Conservation (phyloP, 179 eudicot species). For the Corrigiola litoralis region DNA sequence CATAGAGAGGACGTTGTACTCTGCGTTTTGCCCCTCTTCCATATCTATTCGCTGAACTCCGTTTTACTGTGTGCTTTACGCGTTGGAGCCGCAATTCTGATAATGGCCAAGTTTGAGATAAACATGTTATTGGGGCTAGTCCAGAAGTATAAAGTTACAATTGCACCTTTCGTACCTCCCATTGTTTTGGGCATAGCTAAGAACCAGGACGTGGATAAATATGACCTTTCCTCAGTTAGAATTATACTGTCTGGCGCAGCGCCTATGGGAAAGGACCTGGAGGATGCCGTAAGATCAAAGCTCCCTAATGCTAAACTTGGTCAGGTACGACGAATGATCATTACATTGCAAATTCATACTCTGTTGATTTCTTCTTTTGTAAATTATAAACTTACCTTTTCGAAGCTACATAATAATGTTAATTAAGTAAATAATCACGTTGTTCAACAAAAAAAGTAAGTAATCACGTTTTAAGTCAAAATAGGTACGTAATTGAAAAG, state of each 20-base stretch:
- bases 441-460: no score
- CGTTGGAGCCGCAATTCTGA: slow-evolving; percentile 70
- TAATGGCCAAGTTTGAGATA: slow-evolving; percentile 84
- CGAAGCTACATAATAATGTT: no score
- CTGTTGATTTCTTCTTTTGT: no score
- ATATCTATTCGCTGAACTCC: slow-evolving; percentile 77
- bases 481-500: no score
- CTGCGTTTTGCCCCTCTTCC: slow-evolving; percentile 81
- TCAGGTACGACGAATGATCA: slow-evolving; percentile 45
- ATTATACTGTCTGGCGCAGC: slow-evolving; percentile 89
- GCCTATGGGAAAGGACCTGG: slow-evolving; percentile 88
- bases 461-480: no score
- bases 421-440: no score
- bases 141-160: slow-evolving; percentile 67
- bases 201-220: slow-evolving; percentile 47
- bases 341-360: not conserved
- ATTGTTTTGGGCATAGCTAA: slow-evolving; percentile 74
- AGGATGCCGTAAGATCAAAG: slow-evolving; percentile 68
- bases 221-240: slow-evolving; percentile 69
- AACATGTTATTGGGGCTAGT: slow-evolving; percentile 52
- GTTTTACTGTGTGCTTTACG: slow-evolving; percentile 69
- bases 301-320: slow-evolving; percentile 87
- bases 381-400: no score
- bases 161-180: slow-evolving; percentile 96
- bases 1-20: slow-evolving; percentile 70